phyloP scores from a whole-genome alignment of 2,329 filamentous ascomycete species.

The Ceratocystis destructans region DNA sequence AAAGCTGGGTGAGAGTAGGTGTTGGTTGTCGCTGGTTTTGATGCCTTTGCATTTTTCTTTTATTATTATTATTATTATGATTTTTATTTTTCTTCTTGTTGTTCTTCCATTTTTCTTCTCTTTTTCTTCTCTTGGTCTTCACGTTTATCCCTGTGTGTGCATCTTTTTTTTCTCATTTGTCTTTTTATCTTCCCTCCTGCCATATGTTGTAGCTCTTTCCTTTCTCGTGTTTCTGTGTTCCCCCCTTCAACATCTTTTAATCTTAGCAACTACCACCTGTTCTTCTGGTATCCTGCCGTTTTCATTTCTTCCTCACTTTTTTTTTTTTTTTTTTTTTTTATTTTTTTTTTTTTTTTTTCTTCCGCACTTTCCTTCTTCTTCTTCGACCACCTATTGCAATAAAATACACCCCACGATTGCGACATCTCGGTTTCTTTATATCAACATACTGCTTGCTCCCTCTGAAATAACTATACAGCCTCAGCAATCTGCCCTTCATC shows the following conservation, averaged over 20 bases:
- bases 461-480: background rate
- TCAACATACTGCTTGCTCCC: no score
- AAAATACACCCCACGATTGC: background rate
- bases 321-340: background rate
- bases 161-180: background rate
- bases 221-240: background rate
- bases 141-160: background rate
- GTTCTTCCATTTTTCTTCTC: no score
- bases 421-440: background rate
- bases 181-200: background rate
- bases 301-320: background rate
- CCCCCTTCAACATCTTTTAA: background rate
- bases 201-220: background rate
- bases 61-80: background rate
- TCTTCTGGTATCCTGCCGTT: background rate
- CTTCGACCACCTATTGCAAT: background rate
- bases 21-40: no score
- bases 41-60: background rate
- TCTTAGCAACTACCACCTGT: background rate
- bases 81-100: no score
- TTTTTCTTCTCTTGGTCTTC: background rate
- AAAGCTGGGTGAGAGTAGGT: background rate
- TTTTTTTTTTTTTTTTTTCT: background rate
- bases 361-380: background rate
- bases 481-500: background rate